Evolutionary conservation across 2,329 filamentous ascomycete species (phyloP).

Genomic region (Seiridium cupressi): DNA sequence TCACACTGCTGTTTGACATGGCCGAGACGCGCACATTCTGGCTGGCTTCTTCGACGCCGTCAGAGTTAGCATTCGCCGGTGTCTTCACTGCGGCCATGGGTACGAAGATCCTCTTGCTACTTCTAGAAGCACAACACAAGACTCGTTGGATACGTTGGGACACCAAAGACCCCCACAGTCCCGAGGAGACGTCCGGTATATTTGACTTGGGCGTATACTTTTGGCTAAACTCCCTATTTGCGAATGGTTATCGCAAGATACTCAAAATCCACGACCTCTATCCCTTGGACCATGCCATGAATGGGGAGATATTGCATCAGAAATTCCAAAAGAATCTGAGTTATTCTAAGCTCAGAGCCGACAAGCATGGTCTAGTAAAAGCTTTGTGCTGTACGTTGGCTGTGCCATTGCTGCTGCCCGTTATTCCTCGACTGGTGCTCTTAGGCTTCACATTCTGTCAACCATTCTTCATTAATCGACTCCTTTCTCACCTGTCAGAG

Average conservation of each 20-base stretch:
- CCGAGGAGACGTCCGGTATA: conserved; percentile 33
- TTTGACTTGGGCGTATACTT: conserved; percentile 32
- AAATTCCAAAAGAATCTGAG: conserved; percentile 14
- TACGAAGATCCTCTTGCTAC: conserved; percentile 16
- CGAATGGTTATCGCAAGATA: conserved; percentile 31
- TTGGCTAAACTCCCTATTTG: conserved; percentile 33
- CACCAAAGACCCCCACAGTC: conserved; percentile 18
- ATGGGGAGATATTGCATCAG: conserved; percentile 13
- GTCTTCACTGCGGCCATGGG: conserved; percentile 15
- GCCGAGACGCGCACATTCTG: conserved; percentile 34
- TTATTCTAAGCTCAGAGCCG: conserved; percentile 5
- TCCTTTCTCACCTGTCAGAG: conserved; percentile 31
- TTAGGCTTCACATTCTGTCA: conserved; percentile 41
- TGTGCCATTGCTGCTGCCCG: conserved; percentile 19
- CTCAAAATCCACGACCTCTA: conserved; percentile 32
- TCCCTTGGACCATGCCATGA: conserved; percentile 22
- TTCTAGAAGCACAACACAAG: conserved; percentile 21
- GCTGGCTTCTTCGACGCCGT: conserved; percentile 11
- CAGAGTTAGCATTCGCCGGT: conserved; percentile 9
- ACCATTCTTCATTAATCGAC: conserved; percentile 39
- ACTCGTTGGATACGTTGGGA: conserved; percentile 13
- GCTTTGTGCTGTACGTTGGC: conserved; percentile 16
- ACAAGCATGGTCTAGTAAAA: conserved; percentile 13
- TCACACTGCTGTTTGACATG: conserved; percentile 42
- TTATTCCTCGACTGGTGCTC: conserved; percentile 27